Percentiles rank a stretch among this genome's conserved stretches.
phyloP scores from a whole-genome alignment of 805 yeast genomes.

The Wickerhamiella brachini region DNA sequence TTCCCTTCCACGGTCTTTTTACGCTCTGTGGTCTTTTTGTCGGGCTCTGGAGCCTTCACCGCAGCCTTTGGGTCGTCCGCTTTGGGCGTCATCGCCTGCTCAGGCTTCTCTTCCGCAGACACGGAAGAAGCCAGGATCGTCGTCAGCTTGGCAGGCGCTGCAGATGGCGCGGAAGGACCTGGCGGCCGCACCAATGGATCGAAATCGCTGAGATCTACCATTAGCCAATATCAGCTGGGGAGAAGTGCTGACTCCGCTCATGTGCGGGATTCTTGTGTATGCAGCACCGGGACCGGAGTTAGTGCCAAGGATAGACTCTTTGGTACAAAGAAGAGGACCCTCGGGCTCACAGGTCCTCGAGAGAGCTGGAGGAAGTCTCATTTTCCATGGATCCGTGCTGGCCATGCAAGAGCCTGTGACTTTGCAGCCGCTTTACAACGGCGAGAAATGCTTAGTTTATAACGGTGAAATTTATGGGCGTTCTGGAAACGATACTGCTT shows the following conservation, averaged over 20 bases:
- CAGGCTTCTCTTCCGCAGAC: not conserved
- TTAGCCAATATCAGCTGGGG: not conserved
- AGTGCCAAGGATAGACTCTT: not conserved
- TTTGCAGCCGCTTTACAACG: slow-evolving; percentile 45
- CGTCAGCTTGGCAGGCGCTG: not conserved
- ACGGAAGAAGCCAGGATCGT: not conserved
- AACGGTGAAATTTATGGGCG: slow-evolving; percentile 80
- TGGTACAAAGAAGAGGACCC: slow-evolving; percentile 20
- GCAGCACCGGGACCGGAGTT: not conserved
- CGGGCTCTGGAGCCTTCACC: too few relatives aligned
- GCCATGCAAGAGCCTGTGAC: slow-evolving; percentile 71
- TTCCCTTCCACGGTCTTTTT: too few relatives aligned
- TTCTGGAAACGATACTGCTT: slow-evolving; percentile 49
- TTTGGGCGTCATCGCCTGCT: not conserved
- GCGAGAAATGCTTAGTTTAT: slow-evolving; percentile 44
- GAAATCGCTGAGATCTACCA: slow-evolving; percentile 15
- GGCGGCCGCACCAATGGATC: slow-evolving; percentile 16
- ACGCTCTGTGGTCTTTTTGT: too few relatives aligned
- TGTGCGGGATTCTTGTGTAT: slow-evolving; percentile 24
- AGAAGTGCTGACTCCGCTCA: slow-evolving; percentile 4
- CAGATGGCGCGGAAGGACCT: not conserved
- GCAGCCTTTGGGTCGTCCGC: not conserved
- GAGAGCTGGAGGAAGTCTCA: slow-evolving; percentile 3
- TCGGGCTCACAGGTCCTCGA: slow-evolving; percentile 11
- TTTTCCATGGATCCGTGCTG: slow-evolving; percentile 52